Base-by-base conservation (phyloP, 352 stramenopile genomes). In the Pythium monospermum region DNA sequence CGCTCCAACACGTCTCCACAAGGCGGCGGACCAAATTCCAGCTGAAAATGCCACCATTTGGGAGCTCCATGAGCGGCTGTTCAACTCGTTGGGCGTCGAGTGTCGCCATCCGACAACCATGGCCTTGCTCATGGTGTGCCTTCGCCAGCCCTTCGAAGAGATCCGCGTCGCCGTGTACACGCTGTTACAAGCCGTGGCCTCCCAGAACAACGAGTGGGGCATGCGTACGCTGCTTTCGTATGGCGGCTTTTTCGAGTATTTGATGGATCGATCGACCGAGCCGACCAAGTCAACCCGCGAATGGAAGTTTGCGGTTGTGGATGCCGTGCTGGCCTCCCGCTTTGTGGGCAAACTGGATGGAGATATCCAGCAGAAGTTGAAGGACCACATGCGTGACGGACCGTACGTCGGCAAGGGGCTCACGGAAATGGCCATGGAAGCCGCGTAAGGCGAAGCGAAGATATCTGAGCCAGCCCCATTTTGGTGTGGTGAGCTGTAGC, bases 241-340 rank as follows among this genome's bases (percentile, higher is more conserved):
- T 56, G 84, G 79, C 27, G 82, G 84, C 10, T 89, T 94, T 47
- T 82, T 91, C 41, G 84, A 94, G 63, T 94, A 89, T 53, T 61
- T 94, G 28, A 50, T 92, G 52, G 78, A 94, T 57, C 77, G 82
- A 30, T 68, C 62, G 19, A 94, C 84, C 8, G 84, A 94, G 53
- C 79, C 82, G 22, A 91, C 73, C 22, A 94, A 93, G 44, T 68
- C 85, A 44, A 87, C 79, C 22, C 76, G 82, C 55, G 84, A 94
- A 64, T 94, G 84, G 84, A 94, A 94, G 58, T 94, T 94, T 58
- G 78, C 84, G 7, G 64, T 94, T 45, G 68, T 89, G n/a, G 84
- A 93, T 36, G 76, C 79, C 21, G 47, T 92, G 10, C 19, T 92
- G 13, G 74, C 67, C 11, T 92, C 81, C n/a, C 76, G 68, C 13